Conservation (phyloP, 805 yeast genomes). For the Zygoascus tannicola region DNA sequence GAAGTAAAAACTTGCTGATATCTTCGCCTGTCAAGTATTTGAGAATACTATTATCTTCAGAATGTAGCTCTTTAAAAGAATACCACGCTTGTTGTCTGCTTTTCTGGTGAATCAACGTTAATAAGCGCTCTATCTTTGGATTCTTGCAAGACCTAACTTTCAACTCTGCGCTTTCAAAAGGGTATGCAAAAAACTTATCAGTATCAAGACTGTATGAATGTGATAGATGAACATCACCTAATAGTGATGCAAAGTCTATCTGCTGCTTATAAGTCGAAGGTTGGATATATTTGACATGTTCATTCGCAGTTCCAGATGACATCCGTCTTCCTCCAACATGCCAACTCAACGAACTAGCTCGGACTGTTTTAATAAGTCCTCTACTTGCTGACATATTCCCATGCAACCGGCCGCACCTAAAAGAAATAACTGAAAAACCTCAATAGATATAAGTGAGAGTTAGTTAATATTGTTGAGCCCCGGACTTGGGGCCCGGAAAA, state of each 20-base stretch:
- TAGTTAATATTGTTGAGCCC: no score
- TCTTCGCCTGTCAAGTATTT: constrained; percentile 4
- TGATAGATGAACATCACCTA: not conserved
- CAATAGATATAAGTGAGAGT: no score
- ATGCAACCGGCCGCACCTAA: no score
- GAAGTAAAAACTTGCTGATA: constrained; percentile 3
- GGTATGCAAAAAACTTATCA: not conserved
- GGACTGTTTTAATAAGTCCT: no score
- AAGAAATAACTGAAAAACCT: no score
- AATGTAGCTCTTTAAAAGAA: constrained; percentile 8
- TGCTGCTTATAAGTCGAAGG: not conserved
- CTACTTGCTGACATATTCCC: no score
- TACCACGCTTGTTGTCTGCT: constrained; percentile 10
- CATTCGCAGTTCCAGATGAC: no score
- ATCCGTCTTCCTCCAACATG: no score
- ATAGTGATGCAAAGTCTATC: not conserved
- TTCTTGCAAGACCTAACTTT: not conserved
- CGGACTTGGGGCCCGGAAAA: no score
- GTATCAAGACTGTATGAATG: not conserved
- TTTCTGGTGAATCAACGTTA: not conserved
- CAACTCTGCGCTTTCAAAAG: not conserved
- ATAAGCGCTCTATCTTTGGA: not conserved
- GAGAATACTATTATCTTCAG: constrained; percentile 8
- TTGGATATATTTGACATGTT: no score
- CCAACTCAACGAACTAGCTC: no score